Evolutionary conservation across 352 stramenopile genomes (phyloP), one percentile per base, ranked within the genome.

Genomic region (Achlya hypogyna): DNA sequence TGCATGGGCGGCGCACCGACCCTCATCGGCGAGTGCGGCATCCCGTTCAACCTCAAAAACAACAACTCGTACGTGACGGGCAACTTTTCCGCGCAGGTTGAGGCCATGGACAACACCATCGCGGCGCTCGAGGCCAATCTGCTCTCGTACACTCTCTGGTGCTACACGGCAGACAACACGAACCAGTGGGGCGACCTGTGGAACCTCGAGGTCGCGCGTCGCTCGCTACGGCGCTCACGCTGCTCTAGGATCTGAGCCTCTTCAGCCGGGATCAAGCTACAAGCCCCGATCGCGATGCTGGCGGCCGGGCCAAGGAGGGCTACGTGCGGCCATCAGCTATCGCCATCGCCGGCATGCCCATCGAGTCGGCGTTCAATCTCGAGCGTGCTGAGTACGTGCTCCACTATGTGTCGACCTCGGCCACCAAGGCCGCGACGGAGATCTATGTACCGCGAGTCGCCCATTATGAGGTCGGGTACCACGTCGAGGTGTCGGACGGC

Each of bases 71-170:
- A 75, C 65, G 51, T 38, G 22, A 75, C 72, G 3, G 78, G 77
- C 22, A 69, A 91, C 66, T 91, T 84, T 67, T 64, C 62, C 16
- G 72, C 68, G 1, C 78, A 87, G 49, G 65, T 73, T n/a, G 75
- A 79, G 22, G 84, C 84, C n/a, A 59, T 94, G 51, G 76, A 92
- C 74, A 78, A 86, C 64, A 93, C 84, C 12, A 81, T 95, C 31
- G 70, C 73, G 51, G 82, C 75, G 22, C 69, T 95, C 20, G 86
- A 95, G 63, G 75, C 76, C 28, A 88, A 84, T 52, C 40, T 91
- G 63, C 64, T 93, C 14, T 89, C 76, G 51, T 97, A 91, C 70
- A 96, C 87, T 42, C 69, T 97, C 20, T 97, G 89, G 90, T 94
- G 84, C 60, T 97, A 97, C 77, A 80, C 84, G 32, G 78, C 86